Evolutionary conservation across 2,329 filamentous ascomycete genomes (phyloP).

Genomic region (Acarospora socialis): DNA sequence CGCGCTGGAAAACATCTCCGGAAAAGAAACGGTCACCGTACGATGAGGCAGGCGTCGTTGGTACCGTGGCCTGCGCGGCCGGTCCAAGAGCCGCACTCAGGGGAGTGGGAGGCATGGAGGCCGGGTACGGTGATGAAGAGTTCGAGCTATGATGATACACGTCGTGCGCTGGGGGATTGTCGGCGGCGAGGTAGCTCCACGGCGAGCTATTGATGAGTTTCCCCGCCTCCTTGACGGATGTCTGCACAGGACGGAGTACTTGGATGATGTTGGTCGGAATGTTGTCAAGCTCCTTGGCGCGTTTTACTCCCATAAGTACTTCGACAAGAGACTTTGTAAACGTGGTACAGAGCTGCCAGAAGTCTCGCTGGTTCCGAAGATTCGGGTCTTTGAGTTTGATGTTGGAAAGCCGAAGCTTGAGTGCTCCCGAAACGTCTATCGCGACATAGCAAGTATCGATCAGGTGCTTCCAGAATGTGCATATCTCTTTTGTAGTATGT

Average conservation of each 20-base stretch:
- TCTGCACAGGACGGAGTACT: conserved; percentile 67
- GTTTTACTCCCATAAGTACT: conserved; percentile 32
- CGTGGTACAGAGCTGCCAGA: conserved; percentile 55
- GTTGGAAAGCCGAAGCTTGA: conserved; percentile 57
- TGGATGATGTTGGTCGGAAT: conserved; percentile 53
- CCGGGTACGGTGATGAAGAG: conserved; percentile 35
- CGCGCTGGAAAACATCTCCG: conserved; percentile 35
- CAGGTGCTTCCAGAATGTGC: conserved; percentile 54
- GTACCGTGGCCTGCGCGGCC: conserved; percentile 74
- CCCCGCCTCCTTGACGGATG: conserved; percentile 66
- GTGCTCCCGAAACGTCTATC: conserved; percentile 56
- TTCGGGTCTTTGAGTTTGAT: conserved; percentile 79
- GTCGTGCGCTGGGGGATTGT: conserved; percentile 18
- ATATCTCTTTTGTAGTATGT: conserved; percentile 43
- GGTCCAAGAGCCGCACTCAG: conserved; percentile 80
- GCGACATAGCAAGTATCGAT: conserved; percentile 57
- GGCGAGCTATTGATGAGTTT: conserved; percentile 54
- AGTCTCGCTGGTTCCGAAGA: conserved; percentile 38
- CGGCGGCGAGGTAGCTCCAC: conserved; percentile 42
- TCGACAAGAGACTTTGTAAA: conserved; percentile 36
- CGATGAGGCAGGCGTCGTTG: conserved; percentile 29
- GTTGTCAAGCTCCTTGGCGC: conserved; percentile 33
- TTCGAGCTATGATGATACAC: conserved; percentile 10
- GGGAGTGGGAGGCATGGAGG: conserved; percentile 66
- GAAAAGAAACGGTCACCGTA: conserved; percentile 35